Conservation (phyloP, 2,329 filamentous ascomycete species). For the Exophiala xenobiotica region DNA sequence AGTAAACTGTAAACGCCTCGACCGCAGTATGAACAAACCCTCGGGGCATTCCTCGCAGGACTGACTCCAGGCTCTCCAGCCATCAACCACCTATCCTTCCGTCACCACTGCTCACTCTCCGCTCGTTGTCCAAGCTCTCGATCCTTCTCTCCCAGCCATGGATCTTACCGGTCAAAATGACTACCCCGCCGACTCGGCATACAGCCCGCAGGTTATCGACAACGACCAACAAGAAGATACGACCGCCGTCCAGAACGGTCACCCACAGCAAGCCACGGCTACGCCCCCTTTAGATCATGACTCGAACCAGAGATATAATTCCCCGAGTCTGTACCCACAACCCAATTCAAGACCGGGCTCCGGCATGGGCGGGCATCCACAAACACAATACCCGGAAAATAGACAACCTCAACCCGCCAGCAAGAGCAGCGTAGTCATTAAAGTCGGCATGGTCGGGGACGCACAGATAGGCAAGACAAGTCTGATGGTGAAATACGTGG, state of each 20-base stretch:
- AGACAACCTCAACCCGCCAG: conserved; percentile 38
- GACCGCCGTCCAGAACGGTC: conserved; percentile 20
- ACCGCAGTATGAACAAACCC: neutral
- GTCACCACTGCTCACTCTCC: neutral
- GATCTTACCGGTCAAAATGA: conserved; percentile 12
- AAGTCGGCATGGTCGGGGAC: conserved; percentile 99
- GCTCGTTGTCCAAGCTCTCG: conserved; percentile 6
- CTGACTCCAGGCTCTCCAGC: neutral
- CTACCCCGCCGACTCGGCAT: conserved; percentile 29
- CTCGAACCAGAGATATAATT: conserved; percentile 40
- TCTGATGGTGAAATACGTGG: conserved; percentile 99
- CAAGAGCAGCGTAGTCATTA: conserved; percentile 81
- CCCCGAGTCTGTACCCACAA: conserved; percentile 44
- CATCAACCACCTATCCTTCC: neutral
- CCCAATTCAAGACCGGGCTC: conserved; percentile 51
- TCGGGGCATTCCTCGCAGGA: neutral
- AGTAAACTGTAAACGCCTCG: neutral
- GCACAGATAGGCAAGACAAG: conserved; percentile 99
- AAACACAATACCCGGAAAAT: conserved; percentile 48
- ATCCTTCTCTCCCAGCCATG: conserved; percentile 12
- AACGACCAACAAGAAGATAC: conserved; percentile 27
- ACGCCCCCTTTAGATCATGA: conserved; percentile 51
- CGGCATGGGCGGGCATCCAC: conserved; percentile 46
- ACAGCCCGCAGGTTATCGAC: conserved; percentile 30
- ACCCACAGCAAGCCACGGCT: conserved; percentile 40